Percentiles rank a stretch among this genome's conserved stretches.
phyloP scores from a whole-genome alignment of 257 asterid species.

The Paulownia fortunei region DNA sequence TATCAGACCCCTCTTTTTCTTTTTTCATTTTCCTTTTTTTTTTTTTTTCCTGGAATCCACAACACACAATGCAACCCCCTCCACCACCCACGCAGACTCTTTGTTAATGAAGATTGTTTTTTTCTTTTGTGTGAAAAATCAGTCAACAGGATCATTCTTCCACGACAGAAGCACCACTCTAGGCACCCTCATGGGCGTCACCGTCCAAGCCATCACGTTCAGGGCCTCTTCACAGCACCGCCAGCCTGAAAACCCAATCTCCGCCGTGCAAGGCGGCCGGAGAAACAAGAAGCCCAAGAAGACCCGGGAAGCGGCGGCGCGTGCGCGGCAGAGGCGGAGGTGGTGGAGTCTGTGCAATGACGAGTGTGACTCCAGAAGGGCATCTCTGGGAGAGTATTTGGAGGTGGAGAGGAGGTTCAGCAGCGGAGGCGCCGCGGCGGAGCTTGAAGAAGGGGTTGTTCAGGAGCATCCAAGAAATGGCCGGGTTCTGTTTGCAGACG shows the following conservation, averaged over 20 bases:
- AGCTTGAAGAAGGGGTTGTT: conserved; percentile 61
- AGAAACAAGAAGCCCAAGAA: conserved; percentile 47
- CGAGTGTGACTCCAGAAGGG: conserved; percentile 53
- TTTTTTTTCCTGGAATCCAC: background rate
- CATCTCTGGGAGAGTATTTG: conserved; percentile 68
- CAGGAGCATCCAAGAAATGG: conserved; percentile 46
- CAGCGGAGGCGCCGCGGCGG: conserved; percentile 54
- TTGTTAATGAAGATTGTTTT: background rate
- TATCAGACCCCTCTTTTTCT: background rate
- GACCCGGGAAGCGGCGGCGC: conserved; percentile 43
- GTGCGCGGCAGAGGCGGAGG: conserved; percentile 53
- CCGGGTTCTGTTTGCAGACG: conserved; percentile 63
- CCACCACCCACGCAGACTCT: background rate
- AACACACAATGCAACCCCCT: background rate
- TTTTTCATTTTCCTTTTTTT: background rate
- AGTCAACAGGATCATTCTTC: conserved; percentile 86
- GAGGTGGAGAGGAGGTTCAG: conserved; percentile 74
- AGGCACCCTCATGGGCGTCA: conserved; percentile 77
- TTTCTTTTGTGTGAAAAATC: background rate
- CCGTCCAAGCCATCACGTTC: conserved; percentile 59
- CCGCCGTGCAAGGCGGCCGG: conserved; percentile 30
- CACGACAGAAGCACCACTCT: conserved; percentile 75
- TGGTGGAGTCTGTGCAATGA: conserved; percentile 78
- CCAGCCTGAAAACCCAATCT: conserved; percentile 30
- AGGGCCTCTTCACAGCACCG: conserved; percentile 61